phyloP scores from a whole-genome alignment of 306 rosid species.

The Sophora flavescens region DNA sequence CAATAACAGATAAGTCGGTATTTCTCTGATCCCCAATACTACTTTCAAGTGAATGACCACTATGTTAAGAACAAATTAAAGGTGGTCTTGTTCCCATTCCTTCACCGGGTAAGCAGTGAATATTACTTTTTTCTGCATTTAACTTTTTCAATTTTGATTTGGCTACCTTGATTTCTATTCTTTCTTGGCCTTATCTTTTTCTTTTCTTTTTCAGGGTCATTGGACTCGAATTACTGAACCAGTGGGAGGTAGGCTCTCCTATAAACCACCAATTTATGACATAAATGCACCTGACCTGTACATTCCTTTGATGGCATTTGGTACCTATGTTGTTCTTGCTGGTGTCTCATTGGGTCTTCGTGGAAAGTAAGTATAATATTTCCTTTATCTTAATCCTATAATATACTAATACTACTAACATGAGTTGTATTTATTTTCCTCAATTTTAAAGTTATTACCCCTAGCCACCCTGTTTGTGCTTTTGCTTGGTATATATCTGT shows the following conservation, averaged over 20 bases:
- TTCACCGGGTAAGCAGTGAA: slow-evolving; percentile 80
- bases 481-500: neutral
- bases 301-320: slow-evolving; percentile 86
- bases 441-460: neutral
- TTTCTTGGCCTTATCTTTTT: slow-evolving; percentile 14
- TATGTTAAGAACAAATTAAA: slow-evolving; percentile 97
- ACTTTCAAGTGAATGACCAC: slow-evolving; percentile 96
- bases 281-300: slow-evolving; percentile 86
- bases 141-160: neutral
- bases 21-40: slow-evolving; percentile 96
- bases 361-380: slow-evolving; percentile 67
- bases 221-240: slow-evolving; percentile 99
- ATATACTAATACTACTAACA: neutral
- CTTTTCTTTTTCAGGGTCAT: slow-evolving; percentile 73
- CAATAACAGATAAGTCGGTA: slow-evolving; percentile 82
- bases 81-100: slow-evolving; percentile 93
- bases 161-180: slow-evolving; percentile 31
- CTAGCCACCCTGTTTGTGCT: neutral
- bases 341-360: slow-evolving; percentile 80
- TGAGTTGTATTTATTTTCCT: slow-evolving; percentile 8
- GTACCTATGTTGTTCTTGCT: slow-evolving; percentile 80
- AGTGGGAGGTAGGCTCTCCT: slow-evolving; percentile 94
- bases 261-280: slow-evolving; percentile 83
- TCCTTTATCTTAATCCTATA: neutral
- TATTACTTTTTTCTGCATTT: slow-evolving; percentile 28